phyloP scores from a whole-genome alignment of 73 alveolate species.

The Urostyla sp. region DNA sequence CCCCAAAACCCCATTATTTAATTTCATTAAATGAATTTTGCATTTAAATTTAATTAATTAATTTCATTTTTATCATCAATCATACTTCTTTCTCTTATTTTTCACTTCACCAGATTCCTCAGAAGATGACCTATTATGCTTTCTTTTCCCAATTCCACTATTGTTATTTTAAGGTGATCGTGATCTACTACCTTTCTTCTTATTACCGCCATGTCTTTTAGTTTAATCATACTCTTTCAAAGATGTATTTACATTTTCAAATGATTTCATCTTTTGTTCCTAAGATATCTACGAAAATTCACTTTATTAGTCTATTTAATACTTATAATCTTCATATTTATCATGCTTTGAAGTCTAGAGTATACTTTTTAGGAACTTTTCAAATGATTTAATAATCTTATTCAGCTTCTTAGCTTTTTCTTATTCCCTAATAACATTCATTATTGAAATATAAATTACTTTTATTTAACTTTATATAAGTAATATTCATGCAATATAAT shows the following conservation, averaged over 20 bases:
- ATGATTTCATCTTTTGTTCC: slow-evolving; percentile 7
- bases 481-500: slow-evolving; percentile 38
- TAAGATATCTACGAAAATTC: not conserved
- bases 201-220: too few species aligned
- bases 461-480: slow-evolving; percentile 44
- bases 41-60: not conserved
- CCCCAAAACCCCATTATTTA: too few species aligned
- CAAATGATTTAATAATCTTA: slow-evolving; percentile 5
- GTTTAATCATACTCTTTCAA: slow-evolving; percentile 12
- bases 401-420: slow-evolving; percentile 33
- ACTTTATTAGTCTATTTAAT: not conserved
- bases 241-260: not conserved
- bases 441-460: slow-evolving; percentile 5
- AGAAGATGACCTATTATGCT: slow-evolving; percentile 17
- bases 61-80: not conserved
- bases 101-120: slow-evolving; percentile 45
- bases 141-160: slow-evolving; percentile 7
- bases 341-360: not conserved
- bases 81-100: not conserved
- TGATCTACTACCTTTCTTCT: slow-evolving; percentile 7
- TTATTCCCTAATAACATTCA: not conserved
- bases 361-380: slow-evolving; percentile 6
- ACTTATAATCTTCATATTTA: not conserved
- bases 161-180: too few species aligned
- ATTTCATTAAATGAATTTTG: not conserved